phyloP scores from a whole-genome alignment of 2,329 filamentous ascomycete species.

The Apiospora sp. region DNA sequence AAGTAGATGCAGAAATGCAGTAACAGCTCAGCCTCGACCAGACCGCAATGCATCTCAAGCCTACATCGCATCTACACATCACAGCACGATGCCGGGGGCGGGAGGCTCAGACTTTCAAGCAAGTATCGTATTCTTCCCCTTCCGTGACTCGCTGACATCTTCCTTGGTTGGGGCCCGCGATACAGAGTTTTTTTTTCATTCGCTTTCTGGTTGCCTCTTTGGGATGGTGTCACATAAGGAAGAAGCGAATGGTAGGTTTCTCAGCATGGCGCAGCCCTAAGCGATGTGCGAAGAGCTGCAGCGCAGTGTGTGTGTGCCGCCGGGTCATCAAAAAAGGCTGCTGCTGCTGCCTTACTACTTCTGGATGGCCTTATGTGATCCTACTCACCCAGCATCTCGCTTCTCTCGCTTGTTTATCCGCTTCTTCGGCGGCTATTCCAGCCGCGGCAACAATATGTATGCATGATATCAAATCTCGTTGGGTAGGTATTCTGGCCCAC shows the following conservation, averaged over 20 bases:
- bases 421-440: background rate
- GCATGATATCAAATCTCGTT: background rate
- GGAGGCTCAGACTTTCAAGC: background rate
- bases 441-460: background rate
- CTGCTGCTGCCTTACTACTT: background rate
- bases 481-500: background rate
- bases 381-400: background rate
- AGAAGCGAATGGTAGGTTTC: background rate
- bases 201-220: background rate
- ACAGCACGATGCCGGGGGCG: background rate
- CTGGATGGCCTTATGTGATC: background rate
- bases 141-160: background rate
- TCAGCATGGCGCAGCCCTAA: background rate
- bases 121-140: background rate
- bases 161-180: background rate
- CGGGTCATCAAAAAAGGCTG: background rate
- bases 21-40: background rate
- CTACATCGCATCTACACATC: background rate
- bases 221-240: background rate
- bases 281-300: background rate
- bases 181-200: background rate
- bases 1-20: slow-evolving; percentile 6
- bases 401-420: background rate
- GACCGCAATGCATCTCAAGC: background rate
- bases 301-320: background rate